Evolutionary conservation across 2,329 filamentous ascomycete species (phyloP).

Genomic region (Paradendryphiella salina): DNA sequence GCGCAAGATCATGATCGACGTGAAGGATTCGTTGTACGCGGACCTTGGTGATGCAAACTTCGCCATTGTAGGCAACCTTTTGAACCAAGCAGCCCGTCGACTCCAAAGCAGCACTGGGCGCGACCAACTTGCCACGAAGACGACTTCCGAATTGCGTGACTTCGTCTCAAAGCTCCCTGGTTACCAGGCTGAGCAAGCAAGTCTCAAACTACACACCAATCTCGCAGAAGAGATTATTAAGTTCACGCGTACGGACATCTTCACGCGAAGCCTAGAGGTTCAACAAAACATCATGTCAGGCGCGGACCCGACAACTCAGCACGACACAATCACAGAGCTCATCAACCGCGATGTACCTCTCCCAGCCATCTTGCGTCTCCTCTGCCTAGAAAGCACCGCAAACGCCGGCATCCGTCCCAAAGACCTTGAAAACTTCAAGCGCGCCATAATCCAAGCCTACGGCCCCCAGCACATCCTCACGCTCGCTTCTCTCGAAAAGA

Average conservation of each 20-base stretch:
- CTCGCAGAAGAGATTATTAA: slow-evolving; percentile 96
- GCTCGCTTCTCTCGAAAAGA: slow-evolving; percentile 82
- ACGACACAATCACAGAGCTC: slow-evolving; percentile 91
- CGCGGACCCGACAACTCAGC: slow-evolving; percentile 83
- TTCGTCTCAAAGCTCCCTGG: slow-evolving; percentile 93
- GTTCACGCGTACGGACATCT: slow-evolving; percentile 84
- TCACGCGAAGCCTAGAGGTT: slow-evolving; percentile 85
- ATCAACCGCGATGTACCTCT: slow-evolving; percentile 84
- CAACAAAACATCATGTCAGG: slow-evolving; percentile 95
- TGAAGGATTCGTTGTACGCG: slow-evolving; percentile 83
- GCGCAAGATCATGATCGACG: slow-evolving; percentile 85
- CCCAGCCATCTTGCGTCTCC: slow-evolving; percentile 76
- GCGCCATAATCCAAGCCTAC: slow-evolving; percentile 86
- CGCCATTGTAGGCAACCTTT: slow-evolving; percentile 82
- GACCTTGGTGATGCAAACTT: slow-evolving; percentile 93
- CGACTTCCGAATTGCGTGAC: slow-evolving; percentile 86
- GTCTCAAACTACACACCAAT: slow-evolving; percentile 86
- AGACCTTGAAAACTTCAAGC: slow-evolving; percentile 87
- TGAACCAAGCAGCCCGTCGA: slow-evolving; percentile 88
- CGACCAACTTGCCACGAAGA: slow-evolving; percentile 77
- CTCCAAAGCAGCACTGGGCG: slow-evolving; percentile 86
- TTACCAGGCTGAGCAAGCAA: slow-evolving; percentile 91
- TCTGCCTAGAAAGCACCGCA: slow-evolving; percentile 91
- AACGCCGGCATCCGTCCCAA: slow-evolving; percentile 84
- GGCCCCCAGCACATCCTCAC: slow-evolving; percentile 94